These are phyloP conservation scores for Funneliformis mosseae DNA, from an alignment of 192 early-diverging fungal species.

Conservation along the genomic window DNA sequence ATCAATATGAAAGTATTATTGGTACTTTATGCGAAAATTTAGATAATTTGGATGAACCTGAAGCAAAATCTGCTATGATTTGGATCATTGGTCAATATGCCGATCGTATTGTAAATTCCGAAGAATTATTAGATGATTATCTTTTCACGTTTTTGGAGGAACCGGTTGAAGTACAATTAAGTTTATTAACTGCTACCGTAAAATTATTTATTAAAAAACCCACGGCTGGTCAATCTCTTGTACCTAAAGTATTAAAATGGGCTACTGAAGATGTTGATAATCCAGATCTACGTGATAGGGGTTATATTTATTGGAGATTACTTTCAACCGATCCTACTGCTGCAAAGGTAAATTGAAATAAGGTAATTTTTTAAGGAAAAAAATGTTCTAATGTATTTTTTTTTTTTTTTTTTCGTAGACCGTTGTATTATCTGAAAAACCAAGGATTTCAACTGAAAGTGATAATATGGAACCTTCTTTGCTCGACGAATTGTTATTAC, in stretches of 20 bases:
- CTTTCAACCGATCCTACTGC: conserved; percentile 92
- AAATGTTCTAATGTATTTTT: background rate
- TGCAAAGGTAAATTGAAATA: conserved; percentile 59
- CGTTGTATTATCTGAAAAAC: conserved; percentile 91
- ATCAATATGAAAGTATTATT: conserved; percentile 94
- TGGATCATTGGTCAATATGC: conserved; percentile 99
- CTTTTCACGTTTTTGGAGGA: conserved; percentile 91
- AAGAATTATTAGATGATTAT: conserved; percentile 86
- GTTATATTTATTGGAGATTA: conserved; percentile 97
- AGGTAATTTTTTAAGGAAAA: conserved; percentile 7
- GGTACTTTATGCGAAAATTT: conserved; percentile 92
- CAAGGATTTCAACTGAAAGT: conserved; percentile 90
- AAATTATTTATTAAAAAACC: conserved; percentile 96
- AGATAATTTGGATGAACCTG: conserved; percentile 94
- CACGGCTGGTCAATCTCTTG: conserved; percentile 86
- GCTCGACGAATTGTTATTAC: conserved; percentile 84
- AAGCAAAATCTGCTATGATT: conserved; percentile 97
- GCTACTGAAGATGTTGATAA: conserved; percentile 95
- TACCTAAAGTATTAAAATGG: conserved; percentile 92
- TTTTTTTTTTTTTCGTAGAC: conserved; percentile 47
- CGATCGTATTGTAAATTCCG: conserved; percentile 95
- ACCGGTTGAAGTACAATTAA: conserved; percentile 86
- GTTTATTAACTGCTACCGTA: conserved; percentile 92
- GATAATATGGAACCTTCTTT: conserved; percentile 86
- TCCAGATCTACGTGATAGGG: conserved; percentile 96